A percentile compares a stretch with the other conserved stretches of the same genome.
These are phyloP conservation scores for Aurantiochytrium sp. DNA, from an alignment of 108 stramenopile genomes.

Conservation along the genomic window DNA sequence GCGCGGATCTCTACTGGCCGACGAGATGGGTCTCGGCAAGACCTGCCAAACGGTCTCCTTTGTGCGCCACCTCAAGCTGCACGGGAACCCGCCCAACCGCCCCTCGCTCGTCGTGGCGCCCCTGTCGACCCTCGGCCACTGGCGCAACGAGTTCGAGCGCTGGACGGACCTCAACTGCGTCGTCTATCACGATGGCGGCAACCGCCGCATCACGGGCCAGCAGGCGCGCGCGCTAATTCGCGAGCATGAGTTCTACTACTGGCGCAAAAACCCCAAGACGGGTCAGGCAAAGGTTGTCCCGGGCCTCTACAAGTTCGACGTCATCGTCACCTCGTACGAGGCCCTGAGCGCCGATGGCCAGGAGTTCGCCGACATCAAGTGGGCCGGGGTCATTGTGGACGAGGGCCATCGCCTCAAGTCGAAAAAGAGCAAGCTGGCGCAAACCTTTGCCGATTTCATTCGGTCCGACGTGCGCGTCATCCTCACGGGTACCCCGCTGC, in stretches of 20 bases:
- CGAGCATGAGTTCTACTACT: slow-evolving; percentile 72
- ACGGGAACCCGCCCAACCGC: slow-evolving; percentile 54
- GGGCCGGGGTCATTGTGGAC: slow-evolving; percentile 87
- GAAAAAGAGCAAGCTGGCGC: slow-evolving; percentile 72
- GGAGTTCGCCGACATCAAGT: slow-evolving; percentile 75
- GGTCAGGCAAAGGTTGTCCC: background rate
- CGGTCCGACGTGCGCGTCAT: slow-evolving; percentile 72
- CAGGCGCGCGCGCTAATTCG: slow-evolving; percentile 71
- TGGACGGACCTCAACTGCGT: slow-evolving; percentile 91
- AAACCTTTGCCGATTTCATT: slow-evolving; percentile 73
- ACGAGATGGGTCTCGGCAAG: slow-evolving; percentile 90
- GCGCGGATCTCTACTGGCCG: slow-evolving; percentile 79
- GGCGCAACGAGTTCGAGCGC: slow-evolving; percentile 75
- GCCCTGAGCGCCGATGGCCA: slow-evolving; percentile 73
- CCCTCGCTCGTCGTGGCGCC: slow-evolving; percentile 86
- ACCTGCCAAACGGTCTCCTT: slow-evolving; percentile 38
- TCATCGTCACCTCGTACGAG: slow-evolving; percentile 84
- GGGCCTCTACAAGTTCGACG: slow-evolving; percentile 55
- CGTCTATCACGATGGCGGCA: slow-evolving; percentile 82
- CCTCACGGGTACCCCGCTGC: slow-evolving; percentile 89
- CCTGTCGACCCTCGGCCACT: slow-evolving; percentile 79
- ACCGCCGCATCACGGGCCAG: slow-evolving; percentile 57
- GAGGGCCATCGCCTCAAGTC: slow-evolving; percentile 90
- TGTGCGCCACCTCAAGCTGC: slow-evolving; percentile 53
- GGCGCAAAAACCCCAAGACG: slow-evolving; percentile 46